Conservation (phyloP, 192 early-diverging fungal genomes). For the Podila minutissima region DNA sequence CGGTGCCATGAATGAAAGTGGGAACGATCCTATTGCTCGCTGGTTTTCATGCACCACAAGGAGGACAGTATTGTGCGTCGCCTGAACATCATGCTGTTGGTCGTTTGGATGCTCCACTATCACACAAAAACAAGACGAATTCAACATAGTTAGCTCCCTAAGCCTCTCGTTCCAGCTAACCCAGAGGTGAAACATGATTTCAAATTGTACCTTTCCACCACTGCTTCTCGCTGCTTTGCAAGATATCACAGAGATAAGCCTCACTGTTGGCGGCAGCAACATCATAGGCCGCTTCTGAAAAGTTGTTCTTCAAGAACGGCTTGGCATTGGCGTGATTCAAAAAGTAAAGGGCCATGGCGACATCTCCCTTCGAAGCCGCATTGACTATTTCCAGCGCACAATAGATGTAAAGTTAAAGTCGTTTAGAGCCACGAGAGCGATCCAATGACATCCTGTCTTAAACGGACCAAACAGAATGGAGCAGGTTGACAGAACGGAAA, state of each 20-base stretch:
- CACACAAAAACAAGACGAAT: background rate
- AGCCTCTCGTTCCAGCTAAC: too few species aligned
- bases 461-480: background rate
- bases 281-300: conserved; percentile 82
- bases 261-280: conserved; percentile 75
- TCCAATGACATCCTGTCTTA: background rate
- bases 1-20: conserved; percentile 54
- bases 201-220: conserved; percentile 53
- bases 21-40: conserved; percentile 61
- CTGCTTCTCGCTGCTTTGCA: conserved; percentile 66
- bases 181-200: background rate
- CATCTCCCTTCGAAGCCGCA: conserved; percentile 76
- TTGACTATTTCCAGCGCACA: conserved; percentile 62
- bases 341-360: conserved; percentile 71
- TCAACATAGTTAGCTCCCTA: too few species aligned
- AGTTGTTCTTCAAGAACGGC: conserved; percentile 69
- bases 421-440: background rate
- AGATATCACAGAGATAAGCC: conserved; percentile 71
- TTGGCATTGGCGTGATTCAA: conserved; percentile 67
- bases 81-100: conserved; percentile 54
- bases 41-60: conserved; percentile 78
- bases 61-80: conserved; percentile 65
- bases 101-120: conserved; percentile 30
- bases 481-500: background rate
- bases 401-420: conserved; percentile 1